A percentile compares a stretch with the other conserved stretches of the same genome.
Conservation (phyloP, 2,329 filamentous ascomycete species). For the Penicillium sp. region DNA sequence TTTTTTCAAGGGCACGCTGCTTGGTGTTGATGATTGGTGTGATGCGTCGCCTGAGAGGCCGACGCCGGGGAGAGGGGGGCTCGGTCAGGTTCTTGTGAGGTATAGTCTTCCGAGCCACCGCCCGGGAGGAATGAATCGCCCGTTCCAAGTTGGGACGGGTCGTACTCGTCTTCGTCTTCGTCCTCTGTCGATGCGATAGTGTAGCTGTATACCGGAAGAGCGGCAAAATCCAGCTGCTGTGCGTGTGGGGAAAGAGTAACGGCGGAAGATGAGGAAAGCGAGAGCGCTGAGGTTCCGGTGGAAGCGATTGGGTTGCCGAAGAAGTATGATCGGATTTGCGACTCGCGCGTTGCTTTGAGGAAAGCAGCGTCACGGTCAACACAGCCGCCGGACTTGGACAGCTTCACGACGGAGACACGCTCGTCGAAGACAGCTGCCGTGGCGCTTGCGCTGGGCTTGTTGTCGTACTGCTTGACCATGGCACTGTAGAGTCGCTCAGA, state of each 20-base stretch:
- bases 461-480: slow-evolving; percentile 63
- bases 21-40: slow-evolving; percentile 9
- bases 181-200: slow-evolving; percentile 53
- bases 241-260: slow-evolving; percentile 80
- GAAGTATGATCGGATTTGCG: slow-evolving; percentile 85
- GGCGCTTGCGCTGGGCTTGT: slow-evolving; percentile 44
- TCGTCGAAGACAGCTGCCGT: slow-evolving; percentile 54
- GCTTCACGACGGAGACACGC: slow-evolving; percentile 65
- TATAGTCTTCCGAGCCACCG: slow-evolving; percentile 22
- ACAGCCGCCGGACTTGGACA: slow-evolving; percentile 82
- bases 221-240: slow-evolving; percentile 72
- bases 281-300: slow-evolving; percentile 33
- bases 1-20: slow-evolving; percentile 49
- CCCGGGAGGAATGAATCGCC: slow-evolving; percentile 36
- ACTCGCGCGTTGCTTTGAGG: slow-evolving; percentile 67
- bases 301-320: slow-evolving; percentile 63
- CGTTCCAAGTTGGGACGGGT: slow-evolving; percentile 31
- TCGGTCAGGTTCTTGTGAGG: slow-evolving; percentile 15
- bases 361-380: slow-evolving; percentile 69
- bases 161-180: slow-evolving; percentile 48
- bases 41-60: slow-evolving; percentile 17
- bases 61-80: slow-evolving; percentile 23
- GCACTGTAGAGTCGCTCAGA: slow-evolving; percentile 71
- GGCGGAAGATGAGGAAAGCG: slow-evolving; percentile 44
- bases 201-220: slow-evolving; percentile 67